Evolutionary conservation across 805 yeast genomes (phyloP).

Genomic region (Scheffersomyces amazonensis): DNA sequence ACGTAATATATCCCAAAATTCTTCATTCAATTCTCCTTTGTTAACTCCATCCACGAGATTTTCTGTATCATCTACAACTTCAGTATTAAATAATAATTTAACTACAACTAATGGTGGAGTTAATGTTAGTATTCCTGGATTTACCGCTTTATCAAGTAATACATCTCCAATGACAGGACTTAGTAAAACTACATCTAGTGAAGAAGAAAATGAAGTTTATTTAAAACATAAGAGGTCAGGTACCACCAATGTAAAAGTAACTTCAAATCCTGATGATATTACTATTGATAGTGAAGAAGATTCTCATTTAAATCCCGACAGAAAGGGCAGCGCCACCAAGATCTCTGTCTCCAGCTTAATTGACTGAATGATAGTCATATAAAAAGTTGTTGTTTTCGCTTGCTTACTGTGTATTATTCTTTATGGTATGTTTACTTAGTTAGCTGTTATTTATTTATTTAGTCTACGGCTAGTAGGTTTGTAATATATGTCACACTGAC

Average conservation of each 20-base stretch:
- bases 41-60: conserved; percentile 22
- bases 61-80: conserved; percentile 16
- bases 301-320: not conserved
- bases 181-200: conserved; percentile 1
- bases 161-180: conserved; percentile 7
- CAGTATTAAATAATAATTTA: not conserved
- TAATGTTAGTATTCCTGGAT: not conserved
- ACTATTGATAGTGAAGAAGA: not conserved
- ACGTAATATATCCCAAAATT: conserved; percentile 26
- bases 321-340: conserved; percentile 13
- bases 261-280: not conserved
- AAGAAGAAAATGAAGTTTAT: not conserved
- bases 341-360: conserved; percentile 33
- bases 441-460: no score
- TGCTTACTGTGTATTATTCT: no score
- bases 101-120: conserved; percentile 1
- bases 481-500: no score
- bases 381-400: not conserved
- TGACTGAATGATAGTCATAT: conserved; percentile 15
- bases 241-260: no score
- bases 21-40: conserved; percentile 24
- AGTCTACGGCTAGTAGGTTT: no score
- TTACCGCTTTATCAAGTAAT: conserved; percentile 1
- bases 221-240: conserved; percentile 4
- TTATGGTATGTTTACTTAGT: no score